These are phyloP conservation scores for Scheffersomyces stambukii DNA, from an alignment of 1,139 yeast genomes.

Conservation along the genomic window DNA sequence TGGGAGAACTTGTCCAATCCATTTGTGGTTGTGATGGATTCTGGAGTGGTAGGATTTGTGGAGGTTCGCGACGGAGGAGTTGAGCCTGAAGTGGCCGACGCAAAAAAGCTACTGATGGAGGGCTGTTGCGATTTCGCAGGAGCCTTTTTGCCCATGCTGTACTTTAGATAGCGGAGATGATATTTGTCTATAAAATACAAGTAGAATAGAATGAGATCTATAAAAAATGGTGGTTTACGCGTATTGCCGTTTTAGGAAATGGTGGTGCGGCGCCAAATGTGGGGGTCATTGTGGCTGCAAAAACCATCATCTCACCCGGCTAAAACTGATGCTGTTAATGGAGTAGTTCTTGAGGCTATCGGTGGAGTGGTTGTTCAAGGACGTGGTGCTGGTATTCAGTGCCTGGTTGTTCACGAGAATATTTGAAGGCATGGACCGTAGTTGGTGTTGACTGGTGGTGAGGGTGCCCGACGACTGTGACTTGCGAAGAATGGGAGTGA, in stretches of 20 bases:
- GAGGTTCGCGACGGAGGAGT: no score
- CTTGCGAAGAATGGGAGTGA: constrained; percentile 5
- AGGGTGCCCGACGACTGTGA: constrained; percentile 11
- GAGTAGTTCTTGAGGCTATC: constrained; percentile 10
- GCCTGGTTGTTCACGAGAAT: constrained; percentile 2
- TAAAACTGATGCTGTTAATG: constrained; percentile 24
- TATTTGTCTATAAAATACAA: no score
- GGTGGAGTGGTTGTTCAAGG: constrained; percentile 6
- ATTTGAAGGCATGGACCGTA: background rate
- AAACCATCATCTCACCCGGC: constrained; percentile 28
- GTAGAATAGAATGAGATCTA: no score
- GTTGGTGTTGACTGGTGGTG: background rate
- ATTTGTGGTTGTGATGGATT: background rate
- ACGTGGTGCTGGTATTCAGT: constrained; percentile 4
- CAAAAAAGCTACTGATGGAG: background rate
- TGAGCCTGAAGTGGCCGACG: background rate
- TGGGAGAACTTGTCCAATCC: background rate
- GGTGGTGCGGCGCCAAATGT: no score
- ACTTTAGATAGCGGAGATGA: no score
- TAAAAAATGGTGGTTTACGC: no score
- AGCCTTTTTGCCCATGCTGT: no score
- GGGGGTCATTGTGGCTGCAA: no score
- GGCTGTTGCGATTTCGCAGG: background rate
- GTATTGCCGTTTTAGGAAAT: no score
- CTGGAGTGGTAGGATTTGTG: background rate